Conservation (phyloP, 148 eudicot genomes). For the Chenopodium suecicum region DNA sequence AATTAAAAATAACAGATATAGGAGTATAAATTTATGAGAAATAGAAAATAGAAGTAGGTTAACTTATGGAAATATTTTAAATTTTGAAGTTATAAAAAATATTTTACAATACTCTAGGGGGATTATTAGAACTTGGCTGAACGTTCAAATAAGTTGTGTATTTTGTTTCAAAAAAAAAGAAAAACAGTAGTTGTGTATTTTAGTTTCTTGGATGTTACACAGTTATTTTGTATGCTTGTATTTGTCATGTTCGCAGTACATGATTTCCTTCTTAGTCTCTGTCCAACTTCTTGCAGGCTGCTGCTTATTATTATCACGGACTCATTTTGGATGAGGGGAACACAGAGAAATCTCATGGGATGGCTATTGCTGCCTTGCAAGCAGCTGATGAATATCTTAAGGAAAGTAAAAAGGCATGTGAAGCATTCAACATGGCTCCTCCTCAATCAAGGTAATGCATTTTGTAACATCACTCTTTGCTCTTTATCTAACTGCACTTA, state of each 20-base stretch:
- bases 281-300: conserved; percentile 51
- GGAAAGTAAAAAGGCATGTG: conserved; percentile 84
- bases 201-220: not conserved
- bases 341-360: conserved; percentile 93
- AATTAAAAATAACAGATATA: not conserved
- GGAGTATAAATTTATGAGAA: not conserved
- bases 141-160: not conserved
- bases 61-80: not conserved
- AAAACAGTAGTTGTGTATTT: not conserved
- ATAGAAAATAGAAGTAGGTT: not conserved
- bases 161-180: too few species aligned
- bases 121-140: not conserved
- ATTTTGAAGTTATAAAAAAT: not conserved
- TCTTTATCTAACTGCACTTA: not conserved
- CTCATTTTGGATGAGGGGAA: conserved; percentile 97
- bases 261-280: conserved; percentile 5
- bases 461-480: not conserved
- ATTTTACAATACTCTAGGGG: too few species aligned
- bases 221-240: not conserved
- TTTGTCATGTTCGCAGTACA: not conserved
- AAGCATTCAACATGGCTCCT: conserved; percentile 67
- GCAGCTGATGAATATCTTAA: conserved; percentile 96
- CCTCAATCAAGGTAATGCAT: conserved; percentile 76
- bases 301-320: conserved; percentile 98
- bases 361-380: conserved; percentile 97